These are phyloP conservation scores for Fusarium sp. DNA, from an alignment of 2,329 filamentous ascomycete genomes.

Conservation along the genomic window DNA sequence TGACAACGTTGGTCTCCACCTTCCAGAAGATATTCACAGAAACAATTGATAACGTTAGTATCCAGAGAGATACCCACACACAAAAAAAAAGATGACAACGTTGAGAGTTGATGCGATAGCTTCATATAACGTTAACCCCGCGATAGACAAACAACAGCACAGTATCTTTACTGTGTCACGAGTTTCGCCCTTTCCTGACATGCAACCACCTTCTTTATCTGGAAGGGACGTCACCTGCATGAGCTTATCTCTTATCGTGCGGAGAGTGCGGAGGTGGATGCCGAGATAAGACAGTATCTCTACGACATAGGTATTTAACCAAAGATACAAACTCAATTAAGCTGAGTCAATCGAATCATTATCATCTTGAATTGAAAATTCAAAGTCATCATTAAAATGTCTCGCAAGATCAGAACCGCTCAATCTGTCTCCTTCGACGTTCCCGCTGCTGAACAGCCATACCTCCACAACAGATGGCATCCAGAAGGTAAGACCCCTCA, in stretches of 20 bases:
- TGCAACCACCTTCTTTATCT: conserved; percentile 30
- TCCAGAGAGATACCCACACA: background rate
- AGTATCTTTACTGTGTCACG: background rate
- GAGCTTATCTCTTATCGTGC: conserved; percentile 34
- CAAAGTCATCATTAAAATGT: conserved; percentile 20
- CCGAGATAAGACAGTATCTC: conserved; percentile 9
- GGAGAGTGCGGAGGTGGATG: conserved; percentile 20
- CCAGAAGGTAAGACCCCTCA: conserved; percentile 74
- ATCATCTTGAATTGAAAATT: no score
- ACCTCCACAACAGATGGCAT: conserved; percentile 82
- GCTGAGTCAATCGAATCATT: background rate
- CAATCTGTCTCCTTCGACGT: conserved; percentile 44
- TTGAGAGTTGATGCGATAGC: background rate
- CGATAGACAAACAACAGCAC: background rate
- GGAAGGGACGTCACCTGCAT: conserved; percentile 22
- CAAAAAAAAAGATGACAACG: background rate
- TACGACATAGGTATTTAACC: no score
- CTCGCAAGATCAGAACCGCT: conserved; percentile 43
- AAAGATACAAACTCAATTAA: background rate
- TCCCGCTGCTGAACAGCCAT: conserved; percentile 43
- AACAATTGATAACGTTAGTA: background rate
- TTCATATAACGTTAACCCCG: conserved; percentile 11
- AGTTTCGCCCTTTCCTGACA: conserved; percentile 35
- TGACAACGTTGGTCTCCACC: background rate
- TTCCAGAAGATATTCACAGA: background rate